Percentiles rank a stretch among this genome's conserved stretches.
Conservation (phyloP, 495 filamentous ascomycete species). For the Alectoria sarmentosa region DNA sequence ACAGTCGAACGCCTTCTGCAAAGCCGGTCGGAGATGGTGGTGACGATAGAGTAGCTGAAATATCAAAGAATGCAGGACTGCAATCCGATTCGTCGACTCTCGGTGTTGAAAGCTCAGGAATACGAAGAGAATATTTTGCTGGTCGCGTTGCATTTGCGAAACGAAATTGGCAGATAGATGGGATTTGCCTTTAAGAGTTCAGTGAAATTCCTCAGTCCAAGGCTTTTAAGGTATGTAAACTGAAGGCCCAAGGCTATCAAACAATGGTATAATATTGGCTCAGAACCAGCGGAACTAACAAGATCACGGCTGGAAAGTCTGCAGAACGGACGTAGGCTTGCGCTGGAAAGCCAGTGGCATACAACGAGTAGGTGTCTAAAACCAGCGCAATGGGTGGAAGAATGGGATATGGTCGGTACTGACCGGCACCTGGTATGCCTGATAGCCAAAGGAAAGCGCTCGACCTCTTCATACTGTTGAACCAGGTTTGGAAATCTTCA, state of each 20-base stretch:
- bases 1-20: slow-evolving; percentile 4
- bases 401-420: background rate
- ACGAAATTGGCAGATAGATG: slow-evolving; percentile 13
- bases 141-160: background rate
- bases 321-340: too few relatives aligned
- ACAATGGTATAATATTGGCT: background rate
- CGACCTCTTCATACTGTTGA: slow-evolving; percentile 1
- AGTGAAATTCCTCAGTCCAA: background rate
- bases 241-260: background rate
- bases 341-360: too few relatives aligned
- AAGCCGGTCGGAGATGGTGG: slow-evolving; percentile 6
- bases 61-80: slow-evolving; percentile 11
- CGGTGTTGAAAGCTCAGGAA: slow-evolving; percentile 10
- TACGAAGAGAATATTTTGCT: slow-evolving; percentile 7
- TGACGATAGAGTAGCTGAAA: slow-evolving; percentile 12
- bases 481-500: slow-evolving; percentile 10
- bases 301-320: too few relatives aligned
- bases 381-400: too few relatives aligned
- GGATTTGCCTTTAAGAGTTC: slow-evolving; percentile 1
- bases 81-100: slow-evolving; percentile 4
- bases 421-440: slow-evolving; percentile 11
- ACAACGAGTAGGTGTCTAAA: background rate
- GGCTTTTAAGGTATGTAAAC: background rate
- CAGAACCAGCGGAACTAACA: background rate
- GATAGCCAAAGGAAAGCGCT: slow-evolving; percentile 12